phyloP scores from a whole-genome alignment of 352 stramenopile species.

The Phytophthora pistaciae region DNA sequence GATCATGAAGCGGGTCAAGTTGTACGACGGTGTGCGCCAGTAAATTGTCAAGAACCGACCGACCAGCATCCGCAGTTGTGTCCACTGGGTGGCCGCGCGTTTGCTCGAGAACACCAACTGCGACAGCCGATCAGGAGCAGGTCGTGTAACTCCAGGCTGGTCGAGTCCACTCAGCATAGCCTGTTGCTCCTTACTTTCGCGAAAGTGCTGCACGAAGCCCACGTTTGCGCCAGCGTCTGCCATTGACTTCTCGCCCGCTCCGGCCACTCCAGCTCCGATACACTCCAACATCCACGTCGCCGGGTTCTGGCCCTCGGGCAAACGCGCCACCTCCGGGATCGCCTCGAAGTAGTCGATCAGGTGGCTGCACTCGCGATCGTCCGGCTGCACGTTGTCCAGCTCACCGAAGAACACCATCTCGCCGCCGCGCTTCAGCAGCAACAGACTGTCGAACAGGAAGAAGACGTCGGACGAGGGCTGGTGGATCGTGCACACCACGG shows the following conservation, averaged over 20 bases:
- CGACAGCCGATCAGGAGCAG: conserved; percentile 7
- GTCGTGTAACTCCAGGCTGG: conserved; percentile 7
- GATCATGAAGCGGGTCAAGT: conserved; percentile 64
- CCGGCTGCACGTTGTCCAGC: conserved; percentile 18
- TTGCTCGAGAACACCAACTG: conserved; percentile 29
- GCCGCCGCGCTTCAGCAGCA: conserved; percentile 77
- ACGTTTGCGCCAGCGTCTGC: conserved; percentile 11
- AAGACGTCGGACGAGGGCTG: conserved; percentile 36
- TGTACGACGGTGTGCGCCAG: conserved; percentile 79
- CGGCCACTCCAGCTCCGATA: conserved; percentile 43
- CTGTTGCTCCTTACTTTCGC: conserved; percentile 14
- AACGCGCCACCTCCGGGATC: conserved; percentile 31
- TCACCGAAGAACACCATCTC: conserved; percentile 71
- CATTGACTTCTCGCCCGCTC: conserved; percentile 8
- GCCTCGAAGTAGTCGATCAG: conserved; percentile 54
- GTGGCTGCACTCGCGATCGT: conserved; percentile 20
- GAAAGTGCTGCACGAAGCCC: conserved; percentile 35
- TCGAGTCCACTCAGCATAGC: conserved; percentile 4
- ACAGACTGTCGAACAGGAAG: conserved; percentile 73
- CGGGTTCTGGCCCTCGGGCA: conserved; percentile 45
- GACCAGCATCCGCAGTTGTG: conserved; percentile 26
- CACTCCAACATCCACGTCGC: conserved; percentile 85
- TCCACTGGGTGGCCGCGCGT: conserved; percentile 17
- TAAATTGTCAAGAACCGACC: conserved; percentile 37
- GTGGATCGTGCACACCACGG: conserved; percentile 74